Percentiles rank a stretch among this genome's conserved stretches.
phyloP scores from a whole-genome alignment of 441 rosid species.

The Pelargonium cotyledonis region DNA sequence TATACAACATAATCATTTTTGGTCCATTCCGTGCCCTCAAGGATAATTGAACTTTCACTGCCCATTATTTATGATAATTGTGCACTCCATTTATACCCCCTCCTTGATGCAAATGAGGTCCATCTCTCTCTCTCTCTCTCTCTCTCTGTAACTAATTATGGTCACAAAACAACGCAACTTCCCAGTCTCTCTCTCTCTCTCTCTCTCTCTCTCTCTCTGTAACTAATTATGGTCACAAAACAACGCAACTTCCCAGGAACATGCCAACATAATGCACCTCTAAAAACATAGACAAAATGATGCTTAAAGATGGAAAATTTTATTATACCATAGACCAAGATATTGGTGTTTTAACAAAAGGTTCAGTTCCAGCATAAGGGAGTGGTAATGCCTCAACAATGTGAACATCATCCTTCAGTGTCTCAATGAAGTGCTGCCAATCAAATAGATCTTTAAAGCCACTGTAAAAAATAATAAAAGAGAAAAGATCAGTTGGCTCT shows the following conservation, averaged over 20 bases:
- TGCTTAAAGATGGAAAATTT: neutral
- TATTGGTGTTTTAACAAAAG: constrained; percentile 65
- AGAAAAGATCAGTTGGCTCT: neutral
- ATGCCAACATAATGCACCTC: neutral
- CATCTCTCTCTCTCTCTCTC: too few species aligned
- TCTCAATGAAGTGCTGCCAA: constrained; percentile 74
- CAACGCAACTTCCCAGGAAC: neutral
- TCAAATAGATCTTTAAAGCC: constrained; percentile 90
- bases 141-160: too few species aligned
- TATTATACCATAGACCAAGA: constrained; percentile 85
- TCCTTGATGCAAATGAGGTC: neutral
- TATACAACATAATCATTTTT: too few species aligned
- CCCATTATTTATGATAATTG: too few species aligned
- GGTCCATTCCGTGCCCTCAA: too few species aligned
- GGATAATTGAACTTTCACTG: too few species aligned
- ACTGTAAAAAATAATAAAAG: constrained; percentile 32
- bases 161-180: neutral
- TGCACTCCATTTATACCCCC: too few species aligned
- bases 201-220: too few species aligned
- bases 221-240: too few species aligned
- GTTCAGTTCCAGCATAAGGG: constrained; percentile 44
- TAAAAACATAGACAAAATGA: neutral
- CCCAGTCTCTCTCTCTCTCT: neutral
- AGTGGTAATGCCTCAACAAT: constrained; percentile 70
- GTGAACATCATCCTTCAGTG: constrained; percentile 68